phyloP scores from a whole-genome alignment of 2,329 filamentous ascomycete species.

The Pseudocercospora fuligena region DNA sequence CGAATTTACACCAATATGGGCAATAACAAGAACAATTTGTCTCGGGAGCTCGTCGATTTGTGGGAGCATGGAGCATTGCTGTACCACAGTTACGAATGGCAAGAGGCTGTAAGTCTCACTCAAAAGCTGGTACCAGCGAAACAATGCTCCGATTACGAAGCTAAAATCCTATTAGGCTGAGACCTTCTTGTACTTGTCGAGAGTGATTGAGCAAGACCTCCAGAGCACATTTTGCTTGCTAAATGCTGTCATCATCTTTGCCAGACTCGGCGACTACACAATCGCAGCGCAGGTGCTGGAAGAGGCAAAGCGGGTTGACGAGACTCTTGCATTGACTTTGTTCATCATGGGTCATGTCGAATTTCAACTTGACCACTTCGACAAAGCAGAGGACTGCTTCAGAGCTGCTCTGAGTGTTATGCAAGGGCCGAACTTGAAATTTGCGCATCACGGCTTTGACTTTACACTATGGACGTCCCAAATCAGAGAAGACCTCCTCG shows the following conservation, averaged over 20 bases:
- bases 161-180: conserved; percentile 21
- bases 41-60: conserved; percentile 34
- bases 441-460: conserved; percentile 26
- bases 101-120: conserved; percentile 30
- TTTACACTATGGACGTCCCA: conserved; percentile 29
- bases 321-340: conserved; percentile 29
- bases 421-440: conserved; percentile 22
- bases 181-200: conserved; percentile 34
- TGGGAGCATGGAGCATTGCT: conserved; percentile 43
- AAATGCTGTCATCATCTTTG: conserved; percentile 39
- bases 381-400: conserved; percentile 32
- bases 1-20: neutral
- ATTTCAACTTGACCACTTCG: conserved; percentile 31
- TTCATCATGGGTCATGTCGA: conserved; percentile 39
- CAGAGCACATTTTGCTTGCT: conserved; percentile 32
- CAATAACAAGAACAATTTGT: conserved; percentile 11
- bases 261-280: conserved; percentile 37
- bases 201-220: conserved; percentile 21
- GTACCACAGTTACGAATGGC: conserved; percentile 41
- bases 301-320: conserved; percentile 30
- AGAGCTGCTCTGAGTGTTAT: conserved; percentile 27
- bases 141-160: neutral
- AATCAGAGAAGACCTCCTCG: conserved; percentile 23
- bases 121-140: neutral
- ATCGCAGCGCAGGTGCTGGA: conserved; percentile 32